Evolutionary conservation across 345 rosid genomes (phyloP).

Genomic region (Rhodamnia rubescens): DNA sequence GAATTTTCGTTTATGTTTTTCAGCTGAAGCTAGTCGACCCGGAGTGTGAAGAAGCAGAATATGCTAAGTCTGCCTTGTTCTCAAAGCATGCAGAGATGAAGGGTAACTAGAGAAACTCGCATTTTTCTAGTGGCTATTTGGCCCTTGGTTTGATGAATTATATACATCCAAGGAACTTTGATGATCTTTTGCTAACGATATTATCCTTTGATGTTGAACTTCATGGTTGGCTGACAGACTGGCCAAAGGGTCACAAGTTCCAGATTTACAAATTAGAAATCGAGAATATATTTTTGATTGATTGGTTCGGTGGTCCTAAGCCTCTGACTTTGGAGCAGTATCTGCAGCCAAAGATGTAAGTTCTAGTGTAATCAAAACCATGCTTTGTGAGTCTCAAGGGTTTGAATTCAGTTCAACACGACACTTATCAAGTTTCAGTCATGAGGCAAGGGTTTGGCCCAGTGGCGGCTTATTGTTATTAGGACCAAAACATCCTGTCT

Average conservation of each 20-base stretch:
- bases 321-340: constrained; percentile 72
- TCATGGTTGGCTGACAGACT: constrained; percentile 27
- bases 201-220: neutral
- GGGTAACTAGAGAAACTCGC: constrained; percentile 24
- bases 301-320: constrained; percentile 94
- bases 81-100: constrained; percentile 87
- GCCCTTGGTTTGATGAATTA: neutral
- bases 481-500: neutral
- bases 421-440: neutral
- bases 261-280: constrained; percentile 62
- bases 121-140: neutral
- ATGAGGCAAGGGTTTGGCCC: neutral
- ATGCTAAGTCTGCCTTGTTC: constrained; percentile 50
- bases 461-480: neutral
- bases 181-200: neutral
- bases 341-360: constrained; percentile 42
- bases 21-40: constrained; percentile 42
- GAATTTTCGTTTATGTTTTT: neutral
- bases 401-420: neutral
- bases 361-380: neutral
- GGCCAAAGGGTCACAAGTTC: constrained; percentile 78
- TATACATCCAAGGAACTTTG: neutral
- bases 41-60: constrained; percentile 47
- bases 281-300: constrained; percentile 61
- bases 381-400: neutral